phyloP scores from a whole-genome alignment of 139 green algal genomes.

The Chlamydomonas sp. region DNA sequence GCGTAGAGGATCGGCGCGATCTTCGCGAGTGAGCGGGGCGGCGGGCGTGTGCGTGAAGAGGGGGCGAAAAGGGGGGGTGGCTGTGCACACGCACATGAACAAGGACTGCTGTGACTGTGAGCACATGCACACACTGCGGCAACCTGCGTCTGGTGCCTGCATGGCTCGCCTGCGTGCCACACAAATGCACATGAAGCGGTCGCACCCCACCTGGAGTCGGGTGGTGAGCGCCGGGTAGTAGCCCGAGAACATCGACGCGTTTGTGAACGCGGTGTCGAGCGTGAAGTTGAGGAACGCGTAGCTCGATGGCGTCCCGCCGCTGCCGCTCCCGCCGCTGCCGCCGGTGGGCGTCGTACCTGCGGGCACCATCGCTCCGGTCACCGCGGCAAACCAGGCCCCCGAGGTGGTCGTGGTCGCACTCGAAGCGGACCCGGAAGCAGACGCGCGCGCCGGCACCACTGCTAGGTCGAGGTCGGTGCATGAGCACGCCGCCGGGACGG shows the following conservation, averaged over 20 bases:
- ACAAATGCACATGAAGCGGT: too few relatives aligned
- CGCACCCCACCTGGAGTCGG: background rate
- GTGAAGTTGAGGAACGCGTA: background rate
- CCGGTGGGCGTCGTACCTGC: background rate
- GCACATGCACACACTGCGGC: too few relatives aligned
- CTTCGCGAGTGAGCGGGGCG: too few relatives aligned
- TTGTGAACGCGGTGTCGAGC: background rate
- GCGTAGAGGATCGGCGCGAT: conserved; percentile 11
- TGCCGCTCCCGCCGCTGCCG: background rate
- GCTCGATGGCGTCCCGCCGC: background rate
- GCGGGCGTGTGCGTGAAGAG: too few relatives aligned
- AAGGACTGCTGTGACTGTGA: too few relatives aligned
- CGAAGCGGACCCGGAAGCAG: background rate
- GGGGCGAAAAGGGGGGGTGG: too few relatives aligned
- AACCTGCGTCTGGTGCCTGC: too few relatives aligned
- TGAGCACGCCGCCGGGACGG: background rate
- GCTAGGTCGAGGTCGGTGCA: background rate
- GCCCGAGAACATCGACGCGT: background rate
- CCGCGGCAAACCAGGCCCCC: too few relatives aligned
- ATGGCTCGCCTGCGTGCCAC: too few relatives aligned
- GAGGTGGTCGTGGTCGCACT: background rate
- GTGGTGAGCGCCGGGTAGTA: conserved; percentile 11
- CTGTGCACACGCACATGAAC: too few relatives aligned
- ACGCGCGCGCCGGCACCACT: background rate
- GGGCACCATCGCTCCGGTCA: too few relatives aligned